A percentile compares a stretch with the other conserved stretches of the same genome.
phyloP scores from a whole-genome alignment of 176 grass and related monocot species.

The Zizania latifolia region DNA sequence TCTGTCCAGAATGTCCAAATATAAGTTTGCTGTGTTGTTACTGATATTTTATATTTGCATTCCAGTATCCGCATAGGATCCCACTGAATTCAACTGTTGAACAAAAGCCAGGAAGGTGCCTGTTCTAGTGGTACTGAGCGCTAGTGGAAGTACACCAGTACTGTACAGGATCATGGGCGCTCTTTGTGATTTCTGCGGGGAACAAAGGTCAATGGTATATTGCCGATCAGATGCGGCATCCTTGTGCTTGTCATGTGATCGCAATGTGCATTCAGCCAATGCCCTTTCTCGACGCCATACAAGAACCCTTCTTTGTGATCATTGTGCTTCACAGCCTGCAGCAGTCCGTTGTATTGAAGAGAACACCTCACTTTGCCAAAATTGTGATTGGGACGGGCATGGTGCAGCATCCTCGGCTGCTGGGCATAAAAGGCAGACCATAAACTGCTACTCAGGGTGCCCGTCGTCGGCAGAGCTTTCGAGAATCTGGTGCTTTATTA shows the following conservation, averaged over 20 bases:
- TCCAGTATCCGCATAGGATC: constrained; percentile 18
- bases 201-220: constrained; percentile 73
- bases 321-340: constrained; percentile 64
- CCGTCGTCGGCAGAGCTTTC: constrained; percentile 74
- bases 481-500: constrained; percentile 78
- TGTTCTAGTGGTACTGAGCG: background rate
- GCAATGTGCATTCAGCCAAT: constrained; percentile 82
- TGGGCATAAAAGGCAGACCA: constrained; percentile 73
- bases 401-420: constrained; percentile 37
- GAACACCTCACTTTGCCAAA: constrained; percentile 72
- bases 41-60: background rate
- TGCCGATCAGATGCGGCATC: constrained; percentile 84
- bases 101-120: background rate
- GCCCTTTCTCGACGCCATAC: constrained; percentile 66
- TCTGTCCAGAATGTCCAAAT: background rate
- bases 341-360: constrained; percentile 60
- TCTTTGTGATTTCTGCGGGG: constrained; percentile 79
- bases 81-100: constrained; percentile 18
- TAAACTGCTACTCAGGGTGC: constrained; percentile 85
- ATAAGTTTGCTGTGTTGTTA: background rate
- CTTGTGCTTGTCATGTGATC: constrained; percentile 87
- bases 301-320: constrained; percentile 86
- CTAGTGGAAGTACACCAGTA: constrained; percentile 5
- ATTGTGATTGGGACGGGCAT: constrained; percentile 72
- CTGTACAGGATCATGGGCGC: constrained; percentile 50